Evolutionary conservation across 108 stramenopile species (phyloP), one percentile per base, ranked within the genome.

Genomic region (Pseudonitzschia pungens): DNA sequence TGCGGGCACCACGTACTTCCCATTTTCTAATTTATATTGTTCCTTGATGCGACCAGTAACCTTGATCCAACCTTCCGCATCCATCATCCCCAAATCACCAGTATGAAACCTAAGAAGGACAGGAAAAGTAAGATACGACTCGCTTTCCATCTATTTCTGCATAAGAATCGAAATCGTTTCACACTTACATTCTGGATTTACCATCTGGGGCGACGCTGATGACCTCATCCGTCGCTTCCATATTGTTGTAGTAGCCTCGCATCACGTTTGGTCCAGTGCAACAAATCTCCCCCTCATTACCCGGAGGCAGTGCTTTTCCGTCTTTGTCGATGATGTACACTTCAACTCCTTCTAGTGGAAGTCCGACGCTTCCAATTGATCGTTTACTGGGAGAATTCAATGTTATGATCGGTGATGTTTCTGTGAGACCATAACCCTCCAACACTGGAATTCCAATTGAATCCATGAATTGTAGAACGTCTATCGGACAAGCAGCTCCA

Each of bases 1-100:
- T 7, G 92, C 84, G 3, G 96, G 96, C 28, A 83, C 86, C 10
- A 98, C 95, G 64, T 96, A 96, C 70, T 96, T 96, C 1, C 97
- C 97, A 83, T 98, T 98, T 66, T 96, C 96, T 53, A 98, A 86
- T 77, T 98, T 98, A 84, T 93, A 98, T 79, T 94, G 96, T 77
- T 94, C 95, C 76, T 92, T 95, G 59, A 91, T 74, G 50, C 91
- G 82, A 14, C 92, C 91, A 10, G 94, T 92, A 0, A 95, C 89
- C 21, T 69, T 68, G 12, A 95, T 51, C 66, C 66, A 68, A 8
- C 90, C 89, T 70, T 87, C 80, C 41, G 71, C 76, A 51, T 84
- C 86, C 68, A 91, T 69, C 53, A 27, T 74, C 20, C 95, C 95
- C 52, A 93, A 55, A 65, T 96, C 95, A 51, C 95, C 95, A 42